These are phyloP conservation scores for Aspergillus sclerotioniger DNA, from an alignment of 495 filamentous ascomycete species.

Conservation along the genomic window DNA sequence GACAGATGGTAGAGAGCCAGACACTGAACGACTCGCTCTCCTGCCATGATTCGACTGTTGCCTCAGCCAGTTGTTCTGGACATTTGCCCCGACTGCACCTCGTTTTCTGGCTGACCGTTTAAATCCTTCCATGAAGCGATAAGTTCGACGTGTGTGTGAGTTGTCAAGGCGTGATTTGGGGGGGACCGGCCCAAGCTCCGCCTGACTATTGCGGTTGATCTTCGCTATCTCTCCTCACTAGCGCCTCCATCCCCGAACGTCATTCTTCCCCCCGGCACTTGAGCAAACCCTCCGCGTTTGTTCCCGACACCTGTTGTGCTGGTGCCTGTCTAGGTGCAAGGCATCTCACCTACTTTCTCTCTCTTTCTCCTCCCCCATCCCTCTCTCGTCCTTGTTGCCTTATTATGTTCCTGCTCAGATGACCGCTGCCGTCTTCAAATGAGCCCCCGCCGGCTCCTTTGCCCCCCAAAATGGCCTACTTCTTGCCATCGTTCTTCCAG, in stretches of 20 bases:
- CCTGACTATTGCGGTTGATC: conserved; percentile 38
- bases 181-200: conserved; percentile 16
- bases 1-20: background rate
- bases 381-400: conserved; percentile 11
- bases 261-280: conserved; percentile 20
- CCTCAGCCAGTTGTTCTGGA: background rate
- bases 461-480: conserved; percentile 45
- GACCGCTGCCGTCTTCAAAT: conserved; percentile 25
- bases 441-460: conserved; percentile 33
- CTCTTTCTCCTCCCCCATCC: background rate
- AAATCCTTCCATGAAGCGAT: background rate
- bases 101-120: background rate
- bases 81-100: background rate
- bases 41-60: background rate
- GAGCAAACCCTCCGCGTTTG: conserved; percentile 14
- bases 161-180: conserved; percentile 26
- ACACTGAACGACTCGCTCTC: background rate
- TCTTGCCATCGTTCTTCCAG: conserved; percentile 75
- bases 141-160: conserved; percentile 19
- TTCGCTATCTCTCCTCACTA: conserved; percentile 17
- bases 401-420: conserved; percentile 31
- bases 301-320: conserved; percentile 4
- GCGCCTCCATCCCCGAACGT: conserved; percentile 22
- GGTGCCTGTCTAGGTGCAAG: conserved; percentile 4
- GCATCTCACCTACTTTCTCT: conserved; percentile 1